Evolutionary conservation across 768 basidiomycete species (phyloP), one percentile per base, ranked within the genome.

Genomic region (Mycena epipterygia): DNA sequence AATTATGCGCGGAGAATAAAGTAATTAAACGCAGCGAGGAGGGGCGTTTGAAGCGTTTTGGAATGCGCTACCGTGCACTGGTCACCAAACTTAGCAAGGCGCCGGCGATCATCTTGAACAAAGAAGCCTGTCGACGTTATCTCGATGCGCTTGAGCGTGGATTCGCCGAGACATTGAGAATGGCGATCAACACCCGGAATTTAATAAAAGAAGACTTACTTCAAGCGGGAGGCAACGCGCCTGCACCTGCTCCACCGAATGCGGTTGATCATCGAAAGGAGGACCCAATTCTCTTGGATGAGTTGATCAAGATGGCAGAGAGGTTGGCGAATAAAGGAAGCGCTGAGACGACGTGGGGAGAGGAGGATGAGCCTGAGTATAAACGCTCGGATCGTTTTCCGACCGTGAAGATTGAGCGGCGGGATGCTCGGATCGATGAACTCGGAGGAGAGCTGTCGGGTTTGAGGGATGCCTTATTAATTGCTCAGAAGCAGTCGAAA

Each of bases 271-370:
- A 49, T 23, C 21, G 68, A 0, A 69, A 64, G 25, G 68, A 69
- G 23, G 61, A 69, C 30, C 68, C 68, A 1, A 69, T 69, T n/a
- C 32, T 56, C 3, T 30, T 69, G 16, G 52, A 62, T 17, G 68
- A 69, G 11, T 39, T 69, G 12, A 64, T 69, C 35, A 56, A 63
- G 30, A 69, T 69, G 68, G 68, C 68, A 5, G 68, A 69, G 41
- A 29, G 61, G 0, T 25, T 69, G 7, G 60, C 68, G 13, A 46
- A 27, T 29, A 63, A 35, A 39, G 68, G 53, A 13, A 46, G 35
- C 2, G 33, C 61, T 0, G 61, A 69, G 3, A n/a, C 23, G 4
- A 39, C 52, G 0, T 41, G 42, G 46, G 66, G 48, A 21, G 51
- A 55, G 12, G 39, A 37, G 1, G 60, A 49, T 13, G 42, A 1